Conservation (phyloP, 805 yeast genomes). For the Pichia phayaonensis region DNA sequence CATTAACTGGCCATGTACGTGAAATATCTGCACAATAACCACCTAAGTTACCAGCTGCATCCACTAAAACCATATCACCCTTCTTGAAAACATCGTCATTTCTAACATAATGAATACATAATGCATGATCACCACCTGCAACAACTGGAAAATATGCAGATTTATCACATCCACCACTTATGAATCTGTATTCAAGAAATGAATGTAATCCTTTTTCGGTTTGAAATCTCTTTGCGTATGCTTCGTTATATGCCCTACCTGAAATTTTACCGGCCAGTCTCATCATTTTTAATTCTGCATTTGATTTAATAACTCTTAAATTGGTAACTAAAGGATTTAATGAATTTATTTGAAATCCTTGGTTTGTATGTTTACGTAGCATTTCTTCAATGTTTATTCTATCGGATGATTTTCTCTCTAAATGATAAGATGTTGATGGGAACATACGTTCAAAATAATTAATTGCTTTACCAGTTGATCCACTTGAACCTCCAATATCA, state of each 20-base stretch:
- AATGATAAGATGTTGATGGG: slow-evolving; percentile 11
- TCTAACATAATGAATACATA: slow-evolving; percentile 89
- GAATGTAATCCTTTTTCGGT: slow-evolving; percentile 77
- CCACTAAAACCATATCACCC: slow-evolving; percentile 78
- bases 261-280: slow-evolving; percentile 77
- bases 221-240: slow-evolving; percentile 57
- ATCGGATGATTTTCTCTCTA: slow-evolving; percentile 13
- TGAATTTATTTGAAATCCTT: slow-evolving; percentile 28
- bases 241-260: slow-evolving; percentile 75
- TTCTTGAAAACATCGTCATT: slow-evolving; percentile 75
- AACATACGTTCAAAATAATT: slow-evolving; percentile 14
- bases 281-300: slow-evolving; percentile 70
- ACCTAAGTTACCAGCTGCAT: slow-evolving; percentile 90
- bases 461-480: slow-evolving; percentile 6
- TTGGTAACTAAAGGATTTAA: slow-evolving; percentile 36
- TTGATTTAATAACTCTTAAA: slow-evolving; percentile 65
- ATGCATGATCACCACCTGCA: slow-evolving; percentile 85
- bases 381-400: slow-evolving; percentile 13
- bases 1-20: slow-evolving; percentile 88
- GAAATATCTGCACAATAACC: slow-evolving; percentile 96
- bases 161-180: slow-evolving; percentile 81
- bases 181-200: slow-evolving; percentile 73
- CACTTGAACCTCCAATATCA: slow-evolving; percentile 31
- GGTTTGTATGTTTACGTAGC: slow-evolving; percentile 17
- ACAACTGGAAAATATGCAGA: slow-evolving; percentile 94